A percentile compares a stretch with the other conserved stretches of the same genome.
Conservation (phyloP, 2,329 filamentous ascomycete species). For the Fusarium brachygibbosum region DNA sequence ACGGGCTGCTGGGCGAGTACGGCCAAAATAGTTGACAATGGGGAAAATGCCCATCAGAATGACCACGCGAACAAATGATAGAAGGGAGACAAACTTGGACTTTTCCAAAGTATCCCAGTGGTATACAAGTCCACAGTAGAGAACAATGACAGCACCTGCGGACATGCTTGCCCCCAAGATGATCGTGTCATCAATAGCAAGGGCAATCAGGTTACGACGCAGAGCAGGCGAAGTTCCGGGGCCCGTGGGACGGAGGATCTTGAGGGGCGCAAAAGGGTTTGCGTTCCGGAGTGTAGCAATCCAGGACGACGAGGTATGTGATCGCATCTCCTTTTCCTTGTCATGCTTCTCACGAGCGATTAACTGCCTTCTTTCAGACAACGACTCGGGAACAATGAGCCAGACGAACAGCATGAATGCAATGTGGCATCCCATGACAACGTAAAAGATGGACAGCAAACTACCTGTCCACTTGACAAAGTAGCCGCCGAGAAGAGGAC, state of each 20-base stretch:
- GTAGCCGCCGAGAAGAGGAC: slow-evolving; percentile 84
- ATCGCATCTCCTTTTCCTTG: slow-evolving; percentile 59
- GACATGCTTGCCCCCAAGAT: slow-evolving; percentile 88
- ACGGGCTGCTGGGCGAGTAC: slow-evolving; percentile 65
- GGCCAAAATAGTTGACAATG: slow-evolving; percentile 80
- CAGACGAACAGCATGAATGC: slow-evolving; percentile 80
- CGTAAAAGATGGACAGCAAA: slow-evolving; percentile 86
- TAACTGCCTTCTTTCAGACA: slow-evolving; percentile 79
- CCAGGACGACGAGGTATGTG: slow-evolving; percentile 44
- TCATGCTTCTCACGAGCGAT: slow-evolving; percentile 77
- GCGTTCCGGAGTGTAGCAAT: slow-evolving; percentile 57
- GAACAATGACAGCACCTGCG: slow-evolving; percentile 81
- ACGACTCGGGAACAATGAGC: slow-evolving; percentile 84
- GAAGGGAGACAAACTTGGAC: slow-evolving; percentile 82
- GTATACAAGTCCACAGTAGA: slow-evolving; percentile 86
- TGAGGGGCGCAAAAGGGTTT: slow-evolving; percentile 83
- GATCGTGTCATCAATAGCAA: slow-evolving; percentile 84
- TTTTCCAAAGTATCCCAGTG: slow-evolving; percentile 86
- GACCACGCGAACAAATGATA: slow-evolving; percentile 81
- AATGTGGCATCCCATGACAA: slow-evolving; percentile 78
- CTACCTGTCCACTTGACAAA: slow-evolving; percentile 82
- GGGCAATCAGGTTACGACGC: slow-evolving; percentile 83
- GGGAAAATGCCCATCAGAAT: slow-evolving; percentile 83
- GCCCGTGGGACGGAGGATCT: slow-evolving; percentile 80
- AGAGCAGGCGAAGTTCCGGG: slow-evolving; percentile 70